Percentiles rank a stretch among this genome's conserved stretches.
Evolutionary conservation across 768 basidiomycete genomes (phyloP).

Genomic region (Fibroporia radiculosa): DNA sequence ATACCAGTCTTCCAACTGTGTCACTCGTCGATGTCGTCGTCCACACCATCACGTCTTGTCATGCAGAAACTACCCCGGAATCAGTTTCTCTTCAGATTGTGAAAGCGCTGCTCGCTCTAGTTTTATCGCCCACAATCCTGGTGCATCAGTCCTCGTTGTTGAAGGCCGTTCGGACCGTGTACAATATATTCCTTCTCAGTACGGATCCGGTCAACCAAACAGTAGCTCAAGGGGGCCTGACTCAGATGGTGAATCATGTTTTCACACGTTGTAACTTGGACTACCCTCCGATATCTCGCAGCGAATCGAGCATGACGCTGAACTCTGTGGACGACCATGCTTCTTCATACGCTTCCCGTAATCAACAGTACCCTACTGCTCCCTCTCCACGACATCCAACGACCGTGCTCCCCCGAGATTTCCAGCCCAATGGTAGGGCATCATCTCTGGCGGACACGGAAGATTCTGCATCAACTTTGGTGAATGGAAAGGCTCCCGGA

Average conservation of each 20-base stretch:
- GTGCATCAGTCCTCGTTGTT: conserved; percentile 95
- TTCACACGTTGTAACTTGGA: conserved; percentile 69
- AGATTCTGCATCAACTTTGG: conserved; percentile 8
- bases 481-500: not conserved
- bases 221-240: conserved; percentile 95
- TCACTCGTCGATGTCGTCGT: conserved; percentile 90
- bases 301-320: conserved; percentile 15
- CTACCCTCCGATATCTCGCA: conserved; percentile 8
- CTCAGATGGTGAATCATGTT: conserved; percentile 97
- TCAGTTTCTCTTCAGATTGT: conserved; percentile 94
- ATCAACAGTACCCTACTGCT: not conserved
- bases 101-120: conserved; percentile 84
- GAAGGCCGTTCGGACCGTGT: conserved; percentile 95
- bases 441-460: conserved; percentile 4
- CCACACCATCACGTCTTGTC: conserved; percentile 89
- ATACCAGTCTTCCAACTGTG: conserved; percentile 46
- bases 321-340: conserved; percentile 6
- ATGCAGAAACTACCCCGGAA: conserved; percentile 82
- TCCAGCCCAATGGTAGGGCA: conserved; percentile 5
- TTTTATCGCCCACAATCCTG: conserved; percentile 77
- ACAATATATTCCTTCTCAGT: conserved; percentile 94
- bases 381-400: conserved; percentile 12
- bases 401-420: conserved; percentile 6
- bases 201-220: conserved; percentile 90
- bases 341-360: not conserved